Conservation (phyloP, 83 land plant species). For the Diphasiastrum complanatum region DNA sequence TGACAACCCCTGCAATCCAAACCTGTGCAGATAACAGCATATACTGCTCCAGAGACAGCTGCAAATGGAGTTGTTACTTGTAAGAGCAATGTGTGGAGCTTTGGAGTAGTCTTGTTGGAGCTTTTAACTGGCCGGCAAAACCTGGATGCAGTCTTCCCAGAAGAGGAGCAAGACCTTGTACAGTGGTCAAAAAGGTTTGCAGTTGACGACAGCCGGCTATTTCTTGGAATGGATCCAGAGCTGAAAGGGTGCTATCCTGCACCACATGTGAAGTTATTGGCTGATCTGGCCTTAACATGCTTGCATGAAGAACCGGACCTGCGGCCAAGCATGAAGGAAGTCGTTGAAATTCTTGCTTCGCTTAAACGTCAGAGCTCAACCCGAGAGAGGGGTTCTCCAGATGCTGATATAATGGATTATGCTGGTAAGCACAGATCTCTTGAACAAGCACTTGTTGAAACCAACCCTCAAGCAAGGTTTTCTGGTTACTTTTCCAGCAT, state of each 20-base stretch:
- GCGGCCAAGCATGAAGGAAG: conserved; percentile 66
- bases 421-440: no score
- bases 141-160: conserved; percentile 47
- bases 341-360: conserved; percentile 59
- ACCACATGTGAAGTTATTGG: conserved; percentile 55
- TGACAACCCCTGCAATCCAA: no score
- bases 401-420: no score
- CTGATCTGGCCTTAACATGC: conserved; percentile 58
- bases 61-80: conserved; percentile 55
- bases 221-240: conserved; percentile 70
- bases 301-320: conserved; percentile 57
- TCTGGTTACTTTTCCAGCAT: no score
- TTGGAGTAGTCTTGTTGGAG: conserved; percentile 87
- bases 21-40: conserved; percentile 48
- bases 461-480: no score
- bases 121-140: conserved; percentile 79
- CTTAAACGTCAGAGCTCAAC: no score
- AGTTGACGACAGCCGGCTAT: conserved; percentile 55
- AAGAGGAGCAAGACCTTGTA: conserved; percentile 63
- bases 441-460: no score
- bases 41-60: conserved; percentile 57
- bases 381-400: no score
- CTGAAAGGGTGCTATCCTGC: conserved; percentile 60
- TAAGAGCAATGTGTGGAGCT: conserved; percentile 87
- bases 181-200: conserved; percentile 70